Evolutionary conservation across 768 basidiomycete genomes (phyloP), one percentile per base, ranked within the genome.

Genomic region (Piloderma croceum): DNA sequence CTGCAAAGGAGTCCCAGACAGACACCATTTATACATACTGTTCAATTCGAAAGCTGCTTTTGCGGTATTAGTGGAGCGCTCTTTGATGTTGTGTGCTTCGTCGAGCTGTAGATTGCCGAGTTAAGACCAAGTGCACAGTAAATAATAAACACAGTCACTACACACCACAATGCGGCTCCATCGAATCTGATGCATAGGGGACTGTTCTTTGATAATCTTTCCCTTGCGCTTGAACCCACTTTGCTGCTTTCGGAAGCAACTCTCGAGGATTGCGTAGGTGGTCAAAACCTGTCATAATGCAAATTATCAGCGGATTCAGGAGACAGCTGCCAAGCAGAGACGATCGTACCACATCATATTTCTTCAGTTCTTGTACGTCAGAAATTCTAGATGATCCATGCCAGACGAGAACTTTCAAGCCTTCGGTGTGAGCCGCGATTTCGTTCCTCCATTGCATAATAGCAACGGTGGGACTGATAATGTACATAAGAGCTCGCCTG

Each of bases 81-180:
- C 94, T 56, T 98, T 98, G 69, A 98, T 97, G 58, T 93, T 97
- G 62, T 97, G 94, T 5, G 93, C 94, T 67, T 96, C 92, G 50
- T 97, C 92, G 32, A 96, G 76, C 85, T 89, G 45, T 3, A 41
- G 12, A 25, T 24, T 10, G 12, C 39, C 25, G 15, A 24, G 31
- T 44, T 43, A 40, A 41, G 36, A 24, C 35, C n/a, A 24, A 29
- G 17, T 9, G 15, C 10, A 9, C 34, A 17, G n/a, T 10, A 25
- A 10, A 19, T 23, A 13, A 34, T 33, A 33, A 12, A 18, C 17
- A 37, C n/a, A n/a, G n/a, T 31, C 24, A 24, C 34, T 21, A 71
- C 82, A 21, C 49, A 83, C 83, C 20, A 90, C 67, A 34, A 90
- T 71, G 44, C 91, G 68, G 44, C 82, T 77, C 94, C 96, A 99